phyloP scores from a whole-genome alignment of 352 stramenopile genomes.

The Phytophthora sansomeana region DNA sequence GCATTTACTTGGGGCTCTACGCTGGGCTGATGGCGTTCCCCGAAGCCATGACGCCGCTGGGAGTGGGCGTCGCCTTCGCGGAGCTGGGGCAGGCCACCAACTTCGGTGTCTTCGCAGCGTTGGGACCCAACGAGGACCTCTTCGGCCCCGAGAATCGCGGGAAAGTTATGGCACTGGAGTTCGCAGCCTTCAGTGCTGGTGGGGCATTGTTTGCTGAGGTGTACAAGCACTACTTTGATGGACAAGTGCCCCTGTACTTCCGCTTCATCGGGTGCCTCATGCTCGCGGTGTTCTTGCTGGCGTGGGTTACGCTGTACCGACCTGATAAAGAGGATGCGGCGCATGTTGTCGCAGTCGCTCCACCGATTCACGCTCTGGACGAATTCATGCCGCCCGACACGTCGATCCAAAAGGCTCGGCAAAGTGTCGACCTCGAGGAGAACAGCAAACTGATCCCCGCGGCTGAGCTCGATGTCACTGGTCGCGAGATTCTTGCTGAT shows the following conservation, averaged over 20 bases:
- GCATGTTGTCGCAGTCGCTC: conserved; percentile 7
- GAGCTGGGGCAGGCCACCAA: conserved; percentile 68
- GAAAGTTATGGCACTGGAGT: conserved; percentile 76
- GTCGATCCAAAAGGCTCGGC: conserved; percentile 3
- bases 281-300: conserved; percentile 57
- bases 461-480: conserved; percentile 56
- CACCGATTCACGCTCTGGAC: conserved; percentile 44
- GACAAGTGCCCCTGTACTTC: conserved; percentile 67
- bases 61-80: conserved; percentile 64
- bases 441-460: conserved; percentile 14
- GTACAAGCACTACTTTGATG: conserved; percentile 68
- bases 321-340: conserved; percentile 19
- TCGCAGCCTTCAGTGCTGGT: conserved; percentile 72
- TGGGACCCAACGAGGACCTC: conserved; percentile 80
- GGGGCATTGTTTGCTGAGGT: conserved; percentile 75
- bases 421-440: conserved; percentile 7
- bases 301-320: conserved; percentile 63
- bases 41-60: conserved; percentile 48
- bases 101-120: conserved; percentile 73
- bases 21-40: conserved; percentile 43
- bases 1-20: conserved; percentile 57
- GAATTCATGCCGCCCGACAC: conserved; percentile 50
- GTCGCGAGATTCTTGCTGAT: conserved; percentile 53
- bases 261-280: conserved; percentile 71
- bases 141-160: conserved; percentile 71